phyloP scores from a whole-genome alignment of 1,284 basidiomycete species.

The Microstroma glucosiphilum region DNA sequence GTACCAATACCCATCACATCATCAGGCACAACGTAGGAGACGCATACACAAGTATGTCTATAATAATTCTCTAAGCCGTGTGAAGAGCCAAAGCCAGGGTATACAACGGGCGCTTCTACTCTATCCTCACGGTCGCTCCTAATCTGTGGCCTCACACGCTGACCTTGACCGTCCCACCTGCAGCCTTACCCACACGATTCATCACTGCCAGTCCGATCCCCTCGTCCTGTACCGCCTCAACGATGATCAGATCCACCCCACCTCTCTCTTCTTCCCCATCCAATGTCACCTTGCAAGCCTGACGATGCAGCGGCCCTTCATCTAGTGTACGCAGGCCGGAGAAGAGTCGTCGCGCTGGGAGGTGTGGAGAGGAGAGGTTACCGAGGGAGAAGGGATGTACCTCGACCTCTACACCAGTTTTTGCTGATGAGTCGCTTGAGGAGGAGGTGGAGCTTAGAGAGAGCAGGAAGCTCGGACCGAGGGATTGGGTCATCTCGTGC shows the following conservation, averaged over 20 bases:
- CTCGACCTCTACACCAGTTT: constrained; percentile 1
- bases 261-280: constrained; percentile 51
- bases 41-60: too few species aligned
- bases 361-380: constrained; percentile 58
- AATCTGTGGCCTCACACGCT: constrained; percentile 3
- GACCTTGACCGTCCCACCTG: constrained; percentile 49
- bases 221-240: constrained; percentile 76
- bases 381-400: constrained; percentile 59
- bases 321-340: constrained; percentile 81
- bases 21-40: too few species aligned
- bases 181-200: constrained; percentile 95
- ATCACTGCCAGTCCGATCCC: constrained; percentile 88
- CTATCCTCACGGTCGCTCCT: too few species aligned
- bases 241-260: constrained; percentile 70
- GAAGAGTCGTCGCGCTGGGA: constrained; percentile 76
- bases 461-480: not conserved
- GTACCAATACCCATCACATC: too few species aligned
- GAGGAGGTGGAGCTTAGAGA: not conserved
- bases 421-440: too few species aligned
- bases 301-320: constrained; percentile 34
- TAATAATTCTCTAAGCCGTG: too few species aligned
- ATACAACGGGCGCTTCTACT: too few species aligned
- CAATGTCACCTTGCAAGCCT: not conserved
- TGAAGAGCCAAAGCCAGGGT: too few species aligned
- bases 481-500: not conserved